These are phyloP conservation scores for Malus sylvestris DNA, from an alignment of 306 rosid species.

Conservation along the genomic window DNA sequence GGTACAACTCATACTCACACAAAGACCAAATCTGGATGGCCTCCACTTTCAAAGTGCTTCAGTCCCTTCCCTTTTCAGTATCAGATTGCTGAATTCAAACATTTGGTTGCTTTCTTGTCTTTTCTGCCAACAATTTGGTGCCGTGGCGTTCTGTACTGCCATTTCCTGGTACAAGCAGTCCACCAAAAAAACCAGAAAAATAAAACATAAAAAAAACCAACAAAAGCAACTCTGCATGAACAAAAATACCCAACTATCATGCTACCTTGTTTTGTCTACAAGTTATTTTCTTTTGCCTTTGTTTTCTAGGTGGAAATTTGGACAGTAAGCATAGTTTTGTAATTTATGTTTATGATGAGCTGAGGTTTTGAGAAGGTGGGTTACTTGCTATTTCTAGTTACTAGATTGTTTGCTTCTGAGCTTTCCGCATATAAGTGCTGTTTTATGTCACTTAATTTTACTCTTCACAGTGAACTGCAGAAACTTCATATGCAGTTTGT, in stretches of 20 bases:
- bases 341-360: background rate
- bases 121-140: background rate
- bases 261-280: background rate
- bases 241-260: background rate
- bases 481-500: constrained; percentile 80
- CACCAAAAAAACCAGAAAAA: too few relatives aligned
- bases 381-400: constrained; percentile 9
- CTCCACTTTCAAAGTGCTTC: background rate
- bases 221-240: background rate
- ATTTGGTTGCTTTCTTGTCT: background rate
- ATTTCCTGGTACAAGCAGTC: background rate
- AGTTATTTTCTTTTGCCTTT: background rate
- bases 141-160: background rate
- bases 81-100: constrained; percentile 1
- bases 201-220: too few relatives aligned
- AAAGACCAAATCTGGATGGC: background rate
- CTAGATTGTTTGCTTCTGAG: background rate
- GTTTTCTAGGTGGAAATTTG: background rate
- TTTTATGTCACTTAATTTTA: constrained; percentile 20
- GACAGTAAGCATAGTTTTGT: background rate
- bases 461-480: background rate
- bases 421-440: background rate
- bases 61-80: background rate
- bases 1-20: background rate
- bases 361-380: background rate